These are phyloP conservation scores for Picea engelmannii DNA, from an alignment of 83 land plant species.

Conservation along the genomic window DNA sequence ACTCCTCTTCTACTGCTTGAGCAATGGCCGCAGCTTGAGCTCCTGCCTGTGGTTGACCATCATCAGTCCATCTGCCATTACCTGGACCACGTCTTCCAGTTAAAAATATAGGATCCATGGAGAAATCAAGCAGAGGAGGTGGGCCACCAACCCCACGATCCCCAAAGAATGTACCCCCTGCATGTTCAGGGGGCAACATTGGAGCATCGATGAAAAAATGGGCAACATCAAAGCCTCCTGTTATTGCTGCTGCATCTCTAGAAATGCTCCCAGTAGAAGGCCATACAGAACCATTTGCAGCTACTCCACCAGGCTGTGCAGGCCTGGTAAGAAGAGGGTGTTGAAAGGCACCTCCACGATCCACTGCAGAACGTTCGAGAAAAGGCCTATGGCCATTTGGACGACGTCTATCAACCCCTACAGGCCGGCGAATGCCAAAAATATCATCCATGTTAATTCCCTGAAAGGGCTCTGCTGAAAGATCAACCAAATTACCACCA, in stretches of 20 bases:
- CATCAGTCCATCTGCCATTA: slow-evolving; percentile 95
- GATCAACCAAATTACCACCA: slow-evolving; percentile 64
- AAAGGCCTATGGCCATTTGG: slow-evolving; percentile 52
- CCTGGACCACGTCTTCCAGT: slow-evolving; percentile 78
- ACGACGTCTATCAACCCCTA: slow-evolving; percentile 74
- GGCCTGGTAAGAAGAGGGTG: slow-evolving; percentile 88
- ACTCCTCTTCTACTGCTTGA: slow-evolving; percentile 87
- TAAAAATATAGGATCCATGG: slow-evolving; percentile 68
- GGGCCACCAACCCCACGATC: slow-evolving; percentile 68
- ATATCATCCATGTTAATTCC: slow-evolving; percentile 86
- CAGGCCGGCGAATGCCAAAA: slow-evolving; percentile 73
- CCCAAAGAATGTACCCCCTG: slow-evolving; percentile 56
- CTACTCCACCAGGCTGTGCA: slow-evolving; percentile 48
- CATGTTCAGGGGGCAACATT: slow-evolving; percentile 52
- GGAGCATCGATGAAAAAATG: slow-evolving; percentile 83
- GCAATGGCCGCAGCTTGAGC: slow-evolving; percentile 85
- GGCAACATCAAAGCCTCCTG: slow-evolving; percentile 70
- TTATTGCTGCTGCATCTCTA: slow-evolving; percentile 39
- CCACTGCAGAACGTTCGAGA: slow-evolving; percentile 59
- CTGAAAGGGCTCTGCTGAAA: slow-evolving; percentile 85
- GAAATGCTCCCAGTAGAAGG: slow-evolving; percentile 41
- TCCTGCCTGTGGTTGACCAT: slow-evolving; percentile 92
- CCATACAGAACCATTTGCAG: slow-evolving; percentile 39
- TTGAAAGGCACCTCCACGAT: slow-evolving; percentile 70
- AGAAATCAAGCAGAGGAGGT: slow-evolving; percentile 76